Evolutionary conservation across 495 filamentous ascomycete species (phyloP), one percentile per base, ranked within the genome.

Genomic region (Lasiosphaeriaceae sp.): DNA sequence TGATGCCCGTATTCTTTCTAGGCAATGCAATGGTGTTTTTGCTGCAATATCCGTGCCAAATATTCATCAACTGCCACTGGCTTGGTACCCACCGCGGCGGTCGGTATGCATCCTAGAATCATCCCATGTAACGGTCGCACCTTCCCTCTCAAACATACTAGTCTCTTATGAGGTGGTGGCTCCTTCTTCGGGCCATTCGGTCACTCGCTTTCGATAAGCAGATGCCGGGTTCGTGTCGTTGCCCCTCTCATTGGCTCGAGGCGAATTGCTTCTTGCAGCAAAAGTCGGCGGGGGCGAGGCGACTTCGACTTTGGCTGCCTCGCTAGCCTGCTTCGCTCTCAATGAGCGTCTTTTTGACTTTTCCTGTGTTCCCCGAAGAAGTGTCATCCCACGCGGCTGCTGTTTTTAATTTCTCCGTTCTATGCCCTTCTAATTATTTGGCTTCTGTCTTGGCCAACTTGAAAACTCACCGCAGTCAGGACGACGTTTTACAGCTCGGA

Each of bases 331-430:
- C 39, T 43, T 43, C 39, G 14, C 16, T 43, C 39, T 43, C 14
- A 43, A 17, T 43, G 39, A 43, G 39, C 39, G 39, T 43, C 39
- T 43, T 43, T 43, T 43, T 43, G n/a, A n/a, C n/a, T 5, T 17
- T 43, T 9, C 14, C 8, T 2, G 39, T 4, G 4, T n/a, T 31
- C 4, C 26, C 9, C 26, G 4, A 9, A 31, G 43, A 19, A 23
- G 46, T 48, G 21, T 48, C 46, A 48, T 48, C 46, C 46, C 39
- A 43, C 39, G 39, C 14, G 8, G 39, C 39, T n/a, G 39, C 39
- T n/a, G 14, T 43, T 50, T 50, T 50, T 31, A 31, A 3, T 31
- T 31, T 41, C 34, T 22, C 39, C 19, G 12, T 23, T 24, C 39
- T 6, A 43, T 43, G 39, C 39, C 39, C 39, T 43, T 0, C n/a